Percentiles rank a stretch among this genome's conserved stretches.
These are phyloP conservation scores for Heliosperma pusillum DNA, from an alignment of 148 eudicot species.

Conservation along the genomic window DNA sequence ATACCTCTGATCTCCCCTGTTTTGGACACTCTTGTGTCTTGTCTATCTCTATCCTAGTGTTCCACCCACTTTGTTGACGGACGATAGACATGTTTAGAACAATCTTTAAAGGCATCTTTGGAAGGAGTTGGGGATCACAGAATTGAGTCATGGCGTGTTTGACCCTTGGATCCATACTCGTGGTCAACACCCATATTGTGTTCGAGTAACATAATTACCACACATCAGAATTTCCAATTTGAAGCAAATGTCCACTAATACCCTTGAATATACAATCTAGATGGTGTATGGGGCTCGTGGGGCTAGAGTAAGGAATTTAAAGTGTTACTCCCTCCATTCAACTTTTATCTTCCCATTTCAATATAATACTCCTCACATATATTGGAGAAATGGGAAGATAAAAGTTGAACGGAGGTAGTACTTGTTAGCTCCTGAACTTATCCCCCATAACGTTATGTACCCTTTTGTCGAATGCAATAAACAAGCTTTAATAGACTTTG, in stretches of 20 bases:
- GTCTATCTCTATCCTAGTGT: not conserved
- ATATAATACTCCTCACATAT: too few relatives aligned
- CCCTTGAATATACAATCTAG: not conserved
- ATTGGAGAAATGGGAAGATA: too few relatives aligned
- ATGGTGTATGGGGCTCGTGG: not conserved
- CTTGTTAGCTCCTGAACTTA: conserved; percentile 5
- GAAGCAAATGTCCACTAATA: not conserved
- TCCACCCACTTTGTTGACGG: not conserved
- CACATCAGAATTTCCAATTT: not conserved
- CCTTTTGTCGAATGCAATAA: conserved; percentile 1
- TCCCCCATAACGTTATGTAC: not conserved
- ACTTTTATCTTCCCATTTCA: too few relatives aligned
- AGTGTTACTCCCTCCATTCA: too few relatives aligned
- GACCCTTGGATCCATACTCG: not conserved
- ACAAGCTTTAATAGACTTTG: not conserved
- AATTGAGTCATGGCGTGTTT: not conserved
- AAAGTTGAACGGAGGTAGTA: too few relatives aligned
- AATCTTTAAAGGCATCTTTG: too few relatives aligned
- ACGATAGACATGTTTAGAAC: too few relatives aligned
- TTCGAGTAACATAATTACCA: not conserved
- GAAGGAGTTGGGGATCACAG: not conserved
- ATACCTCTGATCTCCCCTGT: too few relatives aligned
- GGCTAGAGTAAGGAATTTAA: not conserved
- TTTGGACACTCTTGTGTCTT: too few relatives aligned
- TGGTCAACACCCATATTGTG: not conserved